phyloP scores from a whole-genome alignment of 2,329 filamentous ascomycete species.

The Ilyonectria robusta region DNA sequence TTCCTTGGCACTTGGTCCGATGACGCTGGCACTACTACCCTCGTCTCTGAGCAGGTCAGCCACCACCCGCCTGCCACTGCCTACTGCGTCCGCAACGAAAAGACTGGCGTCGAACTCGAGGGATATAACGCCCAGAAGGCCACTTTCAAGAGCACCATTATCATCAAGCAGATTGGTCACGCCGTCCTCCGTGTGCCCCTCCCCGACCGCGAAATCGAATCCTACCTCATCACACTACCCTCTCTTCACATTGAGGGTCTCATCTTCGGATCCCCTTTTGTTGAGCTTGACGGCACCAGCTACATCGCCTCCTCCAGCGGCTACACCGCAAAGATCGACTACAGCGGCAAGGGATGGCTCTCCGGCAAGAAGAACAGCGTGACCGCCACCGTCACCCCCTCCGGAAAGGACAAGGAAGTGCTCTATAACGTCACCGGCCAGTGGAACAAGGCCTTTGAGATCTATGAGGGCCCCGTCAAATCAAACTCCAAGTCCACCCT shows the following conservation, averaged over 20 bases:
- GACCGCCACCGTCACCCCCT: slow-evolving; percentile 79
- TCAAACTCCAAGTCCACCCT: slow-evolving; percentile 64
- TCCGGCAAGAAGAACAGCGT: slow-evolving; percentile 97
- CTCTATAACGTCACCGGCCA: slow-evolving; percentile 89
- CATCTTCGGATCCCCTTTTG: slow-evolving; percentile 87
- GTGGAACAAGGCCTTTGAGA: slow-evolving; percentile 88
- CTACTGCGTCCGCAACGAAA: slow-evolving; percentile 90
- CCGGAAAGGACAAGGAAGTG: slow-evolving; percentile 79
- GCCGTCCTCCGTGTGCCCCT: slow-evolving; percentile 82
- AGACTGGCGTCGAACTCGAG: slow-evolving; percentile 83
- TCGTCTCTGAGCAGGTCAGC: slow-evolving; percentile 94
- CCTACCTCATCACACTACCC: slow-evolving; percentile 92
- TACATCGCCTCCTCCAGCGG: slow-evolving; percentile 90
- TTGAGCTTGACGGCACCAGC: slow-evolving; percentile 88
- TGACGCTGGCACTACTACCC: slow-evolving; percentile 82
- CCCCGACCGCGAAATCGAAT: slow-evolving; percentile 65
- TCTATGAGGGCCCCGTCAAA: slow-evolving; percentile 76
- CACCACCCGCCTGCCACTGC: slow-evolving; percentile 97
- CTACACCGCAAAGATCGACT: slow-evolving; percentile 91
- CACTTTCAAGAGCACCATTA: slow-evolving; percentile 93
- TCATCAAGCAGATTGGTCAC: slow-evolving; percentile 95
- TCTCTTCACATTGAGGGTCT: slow-evolving; percentile 94
- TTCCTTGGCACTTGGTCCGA: slow-evolving; percentile 95
- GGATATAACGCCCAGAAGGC: slow-evolving; percentile 98
- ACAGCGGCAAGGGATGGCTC: slow-evolving; percentile 93